Evolutionary conservation across 352 stramenopile genomes (phyloP).

Genomic region (Globisporangium spinosum): DNA sequence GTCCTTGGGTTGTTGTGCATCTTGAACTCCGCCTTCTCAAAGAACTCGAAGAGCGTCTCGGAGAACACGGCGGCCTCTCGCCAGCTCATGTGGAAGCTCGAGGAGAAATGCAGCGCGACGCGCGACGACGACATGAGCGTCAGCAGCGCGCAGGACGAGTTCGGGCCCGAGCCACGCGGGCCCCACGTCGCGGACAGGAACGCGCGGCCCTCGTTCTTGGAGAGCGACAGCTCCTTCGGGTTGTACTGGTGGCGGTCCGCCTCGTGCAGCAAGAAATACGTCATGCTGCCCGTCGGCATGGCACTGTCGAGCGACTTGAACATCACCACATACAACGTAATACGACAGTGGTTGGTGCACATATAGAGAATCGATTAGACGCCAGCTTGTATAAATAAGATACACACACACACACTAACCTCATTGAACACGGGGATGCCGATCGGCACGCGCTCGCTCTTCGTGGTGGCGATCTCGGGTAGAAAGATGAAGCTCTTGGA

Average conservation of each 20-base stretch:
- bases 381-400: neutral
- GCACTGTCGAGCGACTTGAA: constrained; percentile 22
- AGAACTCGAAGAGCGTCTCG: constrained; percentile 60
- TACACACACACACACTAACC: neutral
- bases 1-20: constrained; percentile 11
- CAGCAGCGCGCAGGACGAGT: constrained; percentile 62
- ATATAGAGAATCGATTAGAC: neutral
- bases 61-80: constrained; percentile 67
- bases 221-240: constrained; percentile 77
- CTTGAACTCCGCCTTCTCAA: constrained; percentile 40
- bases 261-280: constrained; percentile 68
- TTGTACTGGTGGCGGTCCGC: constrained; percentile 71
- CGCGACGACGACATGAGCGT: constrained; percentile 53
- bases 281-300: constrained; percentile 32
- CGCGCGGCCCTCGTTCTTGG: constrained; percentile 61
- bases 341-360: neutral
- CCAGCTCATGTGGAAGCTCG: constrained; percentile 82
- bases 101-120: constrained; percentile 67
- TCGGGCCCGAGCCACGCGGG: constrained; percentile 68
- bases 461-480: constrained; percentile 27
- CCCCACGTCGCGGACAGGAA: constrained; percentile 68
- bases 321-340: neutral
- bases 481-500: constrained; percentile 85
- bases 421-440: constrained; percentile 45
- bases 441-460: constrained; percentile 48